Evolutionary conservation across 345 rosid genomes (phyloP), one percentile per base, ranked within the genome.

Genomic region (Ceriops decandra): DNA sequence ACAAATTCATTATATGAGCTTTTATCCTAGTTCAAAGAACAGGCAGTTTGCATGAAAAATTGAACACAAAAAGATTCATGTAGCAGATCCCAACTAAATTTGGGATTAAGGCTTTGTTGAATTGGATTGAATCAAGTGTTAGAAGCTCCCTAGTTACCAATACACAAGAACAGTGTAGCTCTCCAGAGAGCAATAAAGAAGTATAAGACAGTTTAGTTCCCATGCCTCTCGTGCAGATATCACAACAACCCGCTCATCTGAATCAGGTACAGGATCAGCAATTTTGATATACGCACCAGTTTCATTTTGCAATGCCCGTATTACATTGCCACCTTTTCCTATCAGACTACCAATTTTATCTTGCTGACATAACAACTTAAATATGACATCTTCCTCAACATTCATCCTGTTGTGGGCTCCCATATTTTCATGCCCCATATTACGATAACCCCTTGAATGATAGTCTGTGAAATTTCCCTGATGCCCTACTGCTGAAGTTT

Each of bases 191-290:
- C 70, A 58, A 66, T 35, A 74, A 73, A 77, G 62, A 19, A 72
- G 59, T 61, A 72, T 21, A 63, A 56, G 54, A 27, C 64, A 63
- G 17, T 54, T 49, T 28, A 72, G 69, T 28, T 47, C 46, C 49
- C 86, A 15, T 84, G 83, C 96, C 96, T 90, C 96, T 73, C 88
- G 76, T 57, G 96, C 93, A 24, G 91, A 82, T 69, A 90, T 87
- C 69, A 83, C 83, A 65, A 87, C 86, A 46, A 90, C 71, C 22
- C 86, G 81, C 76, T 90, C 96, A 54, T 90, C 90, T 20, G 87
- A 66, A 71, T 87, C 93, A 26, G 83, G 82, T 32, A 81, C 57
- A 27, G 78, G 76, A 75, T 90, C 91, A 20, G 82, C 82, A 6
- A 90, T 83, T 79, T 88, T 87, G 74, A 90, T 88, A 30, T 77